A percentile compares a stretch with the other conserved stretches of the same genome.
phyloP scores from a whole-genome alignment of 2,329 filamentous ascomycete genomes.

The Uncinocarpus reesii region DNA sequence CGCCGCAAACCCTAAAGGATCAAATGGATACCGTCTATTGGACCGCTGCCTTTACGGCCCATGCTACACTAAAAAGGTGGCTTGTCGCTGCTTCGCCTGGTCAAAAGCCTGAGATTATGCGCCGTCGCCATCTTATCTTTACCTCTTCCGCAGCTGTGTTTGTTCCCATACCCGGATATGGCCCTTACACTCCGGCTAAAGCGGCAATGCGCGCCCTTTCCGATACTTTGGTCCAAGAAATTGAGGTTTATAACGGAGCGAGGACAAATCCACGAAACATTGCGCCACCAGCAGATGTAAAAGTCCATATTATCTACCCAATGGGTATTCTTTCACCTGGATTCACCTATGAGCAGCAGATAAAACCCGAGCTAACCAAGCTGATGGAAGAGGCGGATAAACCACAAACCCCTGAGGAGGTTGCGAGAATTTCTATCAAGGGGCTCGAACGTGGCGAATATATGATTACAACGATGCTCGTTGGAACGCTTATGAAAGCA shows the following conservation, averaged over 20 bases:
- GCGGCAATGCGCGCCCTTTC: conserved; percentile 72
- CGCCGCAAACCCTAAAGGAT: conserved; percentile 53
- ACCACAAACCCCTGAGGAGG: conserved; percentile 64
- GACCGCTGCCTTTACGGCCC: conserved; percentile 74
- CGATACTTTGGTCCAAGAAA: conserved; percentile 73
- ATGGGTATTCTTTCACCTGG: conserved; percentile 73
- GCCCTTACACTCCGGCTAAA: conserved; percentile 73
- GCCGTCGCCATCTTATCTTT: conserved; percentile 67
- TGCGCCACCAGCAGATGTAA: conserved; percentile 54
- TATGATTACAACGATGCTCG: conserved; percentile 62
- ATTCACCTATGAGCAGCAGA: conserved; percentile 60
- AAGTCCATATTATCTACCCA: conserved; percentile 72
- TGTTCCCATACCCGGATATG: conserved; percentile 69
- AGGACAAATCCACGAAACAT: conserved; percentile 32
- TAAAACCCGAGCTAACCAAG: conserved; percentile 71
- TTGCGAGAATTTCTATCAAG: conserved; percentile 58
- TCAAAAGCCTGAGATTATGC: conserved; percentile 24
- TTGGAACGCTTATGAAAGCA: conserved; percentile 63
- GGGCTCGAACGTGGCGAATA: conserved; percentile 74
- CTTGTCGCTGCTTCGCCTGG: conserved; percentile 37
- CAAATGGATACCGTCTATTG: conserved; percentile 95
- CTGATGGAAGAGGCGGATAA: conserved; percentile 75
- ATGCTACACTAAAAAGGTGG: conserved; percentile 68
- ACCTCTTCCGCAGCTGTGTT: conserved; percentile 70
- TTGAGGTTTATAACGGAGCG: conserved; percentile 69